phyloP scores from a whole-genome alignment of 2,329 filamentous ascomycete species.

The Penicillium sp. region DNA sequence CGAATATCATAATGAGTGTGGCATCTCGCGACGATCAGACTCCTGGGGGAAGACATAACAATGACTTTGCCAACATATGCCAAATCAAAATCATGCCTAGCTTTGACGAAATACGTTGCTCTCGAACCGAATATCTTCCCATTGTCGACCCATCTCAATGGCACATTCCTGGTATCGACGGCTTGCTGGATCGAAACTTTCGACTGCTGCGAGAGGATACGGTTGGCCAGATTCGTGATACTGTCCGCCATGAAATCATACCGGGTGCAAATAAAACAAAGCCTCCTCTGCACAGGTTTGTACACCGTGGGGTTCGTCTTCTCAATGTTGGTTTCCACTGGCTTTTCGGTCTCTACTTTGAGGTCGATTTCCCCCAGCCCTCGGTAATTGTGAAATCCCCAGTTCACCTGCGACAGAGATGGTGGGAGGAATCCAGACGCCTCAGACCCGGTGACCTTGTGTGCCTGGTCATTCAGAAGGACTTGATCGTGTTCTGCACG shows the following conservation, averaged over 20 bases:
- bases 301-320: constrained; percentile 11
- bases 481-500: constrained; percentile 29
- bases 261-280: constrained; percentile 3
- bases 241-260: constrained; percentile 23
- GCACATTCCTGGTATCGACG: constrained; percentile 26
- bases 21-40: constrained; percentile 3
- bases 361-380: constrained; percentile 28
- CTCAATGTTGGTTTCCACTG: constrained; percentile 18
- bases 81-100: constrained; percentile 40
- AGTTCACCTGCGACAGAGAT: constrained; percentile 20
- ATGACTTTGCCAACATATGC: constrained; percentile 37
- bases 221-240: constrained; percentile 33
- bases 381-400: constrained; percentile 9
- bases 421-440: constrained; percentile 34
- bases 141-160: constrained; percentile 31
- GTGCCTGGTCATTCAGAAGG: constrained; percentile 24
- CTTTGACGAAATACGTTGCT: constrained; percentile 34
- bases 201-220: constrained; percentile 41
- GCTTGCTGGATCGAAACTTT: constrained; percentile 39
- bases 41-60: constrained; percentile 38
- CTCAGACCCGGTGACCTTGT: constrained; percentile 32
- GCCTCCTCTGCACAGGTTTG: constrained; percentile 8
- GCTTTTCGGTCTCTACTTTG: constrained; percentile 20
- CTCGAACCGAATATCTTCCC: constrained; percentile 35
- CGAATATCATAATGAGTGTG: not conserved